phyloP scores from a whole-genome alignment of 1,284 basidiomycete species.

The Apiotrichum gracile region DNA sequence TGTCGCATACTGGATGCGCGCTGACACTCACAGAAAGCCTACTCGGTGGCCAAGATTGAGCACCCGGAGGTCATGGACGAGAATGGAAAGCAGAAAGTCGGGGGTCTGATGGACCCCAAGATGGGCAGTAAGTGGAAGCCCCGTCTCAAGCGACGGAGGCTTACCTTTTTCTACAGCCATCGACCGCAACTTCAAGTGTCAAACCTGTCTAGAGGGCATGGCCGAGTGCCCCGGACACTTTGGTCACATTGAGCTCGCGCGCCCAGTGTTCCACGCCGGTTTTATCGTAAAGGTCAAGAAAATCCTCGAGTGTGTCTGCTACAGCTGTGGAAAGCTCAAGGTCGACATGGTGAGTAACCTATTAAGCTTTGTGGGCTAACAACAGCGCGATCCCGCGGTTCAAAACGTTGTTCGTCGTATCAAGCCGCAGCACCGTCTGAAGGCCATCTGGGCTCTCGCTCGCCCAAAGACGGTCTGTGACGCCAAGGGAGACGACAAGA shows the following conservation, averaged over 20 bases:
- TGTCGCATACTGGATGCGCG: too few species aligned
- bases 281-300: slow-evolving; percentile 99
- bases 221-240: slow-evolving; percentile 98
- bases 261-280: slow-evolving; percentile 95
- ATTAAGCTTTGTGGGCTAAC: not conserved
- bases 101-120: slow-evolving; percentile 93
- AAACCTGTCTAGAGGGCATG: slow-evolving; percentile 99
- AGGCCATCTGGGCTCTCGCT: slow-evolving; percentile 67
- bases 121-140: slow-evolving; percentile 65
- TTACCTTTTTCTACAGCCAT: slow-evolving; percentile 55
- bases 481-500: slow-evolving; percentile 55
- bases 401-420: slow-evolving; percentile 75
- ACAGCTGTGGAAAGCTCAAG: slow-evolving; percentile 97
- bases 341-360: slow-evolving; percentile 79
- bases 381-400: slow-evolving; percentile 71
- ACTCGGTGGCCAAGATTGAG: slow-evolving; percentile 96
- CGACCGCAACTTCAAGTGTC: slow-evolving; percentile 99
- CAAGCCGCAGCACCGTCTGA: slow-evolving; percentile 82
- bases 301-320: slow-evolving; percentile 97
- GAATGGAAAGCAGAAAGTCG: slow-evolving; percentile 78
- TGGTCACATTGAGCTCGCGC: slow-evolving; percentile 94
- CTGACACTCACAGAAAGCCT: slow-evolving; percentile 68
- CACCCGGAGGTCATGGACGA: slow-evolving; percentile 98
- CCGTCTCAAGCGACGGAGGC: slow-evolving; percentile 20
- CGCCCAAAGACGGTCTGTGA: slow-evolving; percentile 72